Conservation (phyloP, 129 eudicot species). For the Helianthus annuus region HanXRQr2.0-SUNRISE NC_035444.2:35500389-35500888, state of each 20-base stretch:
- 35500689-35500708: slow-evolving; percentile 26
- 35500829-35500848: no score
- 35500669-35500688: slow-evolving; percentile 24
- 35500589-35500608: slow-evolving; percentile 37
- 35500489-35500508: slow-evolving; percentile 15
- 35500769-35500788: no score
- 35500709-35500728: slow-evolving; percentile 30
- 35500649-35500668: background rate
- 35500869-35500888: no score
- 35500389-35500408: slow-evolving; percentile 17
- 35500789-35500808: no score
- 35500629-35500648: background rate
- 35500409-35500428: slow-evolving; percentile 15
- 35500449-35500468: slow-evolving; percentile 29
- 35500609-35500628: slow-evolving; percentile 28
- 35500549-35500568: slow-evolving; percentile 9
- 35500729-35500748: slow-evolving; percentile 23
- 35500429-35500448: slow-evolving; percentile 30
- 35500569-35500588: background rate
- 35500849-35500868: no score
- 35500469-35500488: slow-evolving; percentile 23
- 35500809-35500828: no score
- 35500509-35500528: slow-evolving; percentile 22
- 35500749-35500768: slow-evolving; percentile 33
- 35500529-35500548: slow-evolving; percentile 30